Conservation (phyloP, 2,329 filamentous ascomycete genomes). For the Balansia obtecta region DNA sequence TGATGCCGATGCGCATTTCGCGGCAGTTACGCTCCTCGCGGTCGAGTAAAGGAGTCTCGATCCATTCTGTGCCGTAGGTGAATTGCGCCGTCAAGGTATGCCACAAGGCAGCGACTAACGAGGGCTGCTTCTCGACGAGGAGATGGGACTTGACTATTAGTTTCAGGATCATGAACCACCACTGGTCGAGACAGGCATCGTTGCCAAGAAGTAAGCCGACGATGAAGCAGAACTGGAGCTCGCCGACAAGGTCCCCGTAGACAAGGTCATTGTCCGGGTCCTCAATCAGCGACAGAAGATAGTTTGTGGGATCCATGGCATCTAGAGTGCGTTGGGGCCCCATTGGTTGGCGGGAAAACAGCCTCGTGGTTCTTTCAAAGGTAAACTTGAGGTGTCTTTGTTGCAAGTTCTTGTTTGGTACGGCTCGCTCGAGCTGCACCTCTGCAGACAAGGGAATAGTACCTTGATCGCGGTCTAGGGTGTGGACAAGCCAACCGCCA, state of each 20-base stretch:
- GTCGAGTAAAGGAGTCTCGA: slow-evolving; percentile 33
- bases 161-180: slow-evolving; percentile 42
- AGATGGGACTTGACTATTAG: slow-evolving; percentile 37
- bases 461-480: slow-evolving; percentile 37
- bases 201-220: slow-evolving; percentile 46
- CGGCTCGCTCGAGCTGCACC: slow-evolving; percentile 26
- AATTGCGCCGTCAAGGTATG: slow-evolving; percentile 42
- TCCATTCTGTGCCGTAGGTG: slow-evolving; percentile 35
- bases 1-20: slow-evolving; percentile 34
- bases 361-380: slow-evolving; percentile 30
- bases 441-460: slow-evolving; percentile 25
- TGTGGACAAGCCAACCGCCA: slow-evolving; percentile 39
- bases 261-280: slow-evolving; percentile 11
- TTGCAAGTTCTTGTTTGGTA: slow-evolving; percentile 21
- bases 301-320: slow-evolving; percentile 34
- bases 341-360: slow-evolving; percentile 26
- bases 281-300: slow-evolving; percentile 30
- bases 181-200: slow-evolving; percentile 47
- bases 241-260: slow-evolving; percentile 39
- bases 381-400: slow-evolving; percentile 33
- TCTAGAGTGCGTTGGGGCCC: slow-evolving; percentile 29
- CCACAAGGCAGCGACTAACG: slow-evolving; percentile 34
- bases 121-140: slow-evolving; percentile 30
- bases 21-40: slow-evolving; percentile 18
- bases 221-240: slow-evolving; percentile 48